Base-by-base conservation (phyloP, 1,139 yeast species). In the Kurtzmaniella quercitrusa region DNA sequence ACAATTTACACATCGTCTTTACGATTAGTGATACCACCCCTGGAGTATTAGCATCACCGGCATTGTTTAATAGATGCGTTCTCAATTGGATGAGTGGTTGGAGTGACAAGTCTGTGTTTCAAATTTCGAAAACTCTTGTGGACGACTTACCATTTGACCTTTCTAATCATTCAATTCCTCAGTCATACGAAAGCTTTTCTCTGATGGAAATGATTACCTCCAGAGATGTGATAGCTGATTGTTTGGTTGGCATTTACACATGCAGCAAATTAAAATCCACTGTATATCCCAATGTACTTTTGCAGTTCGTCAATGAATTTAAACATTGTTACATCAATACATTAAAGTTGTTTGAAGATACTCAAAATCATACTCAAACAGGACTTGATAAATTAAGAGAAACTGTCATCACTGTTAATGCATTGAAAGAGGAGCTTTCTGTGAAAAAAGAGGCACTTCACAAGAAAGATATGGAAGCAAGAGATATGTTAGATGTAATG, bases 11-110 rank as follows among this genome's bases (percentile, higher is more conserved):
- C 59, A 91, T 91, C 21, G 79, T 90, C 0, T 89, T 91, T 56
- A 87, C 90, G 0, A 76, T 89, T 53, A 77, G 81, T 48, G 84
- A 83, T 11, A 75, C 83, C 2, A 63, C 68, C 4, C 59, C 67
- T 1, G 62, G 65, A 15, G 74, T 82, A 2, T 73, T 85, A 5
- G 73, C 91, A 0, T 91, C 98, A 0, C 96, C 98, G 0, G 98
- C 98, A 0, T 66, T 93, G 34, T 85, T 89, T 63, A 93, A 93
- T 57, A 72, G 98, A 56, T 93, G 98, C 67, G 95, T 89, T 3
- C 64, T 91, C 37, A 81, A 84, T 56, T 89, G 95, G 91, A 82
- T 89, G 84, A 96, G 96, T 3, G 81, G 81, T 46, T 91, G 97
- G 97, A 70, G 83, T 0, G 53, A 57, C 8, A 49, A 53, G 0